Percentiles rank a stretch among this genome's conserved stretches.
These are phyloP conservation scores for Polytrichum formosum DNA, from an alignment of 225 moss, liverwort and hornwort genomes.

Conservation along the genomic window DNA sequence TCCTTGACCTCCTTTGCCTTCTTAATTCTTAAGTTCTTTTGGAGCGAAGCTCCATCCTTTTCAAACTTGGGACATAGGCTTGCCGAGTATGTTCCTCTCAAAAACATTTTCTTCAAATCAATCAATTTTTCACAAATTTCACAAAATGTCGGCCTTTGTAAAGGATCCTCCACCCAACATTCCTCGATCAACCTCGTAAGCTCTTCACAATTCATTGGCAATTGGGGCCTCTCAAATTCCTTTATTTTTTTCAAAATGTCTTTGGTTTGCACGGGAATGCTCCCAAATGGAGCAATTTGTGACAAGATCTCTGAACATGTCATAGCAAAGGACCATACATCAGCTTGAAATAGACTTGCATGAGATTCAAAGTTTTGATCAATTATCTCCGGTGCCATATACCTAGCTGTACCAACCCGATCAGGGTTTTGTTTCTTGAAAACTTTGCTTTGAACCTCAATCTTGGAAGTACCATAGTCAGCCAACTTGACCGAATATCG, in stretches of 20 bases:
- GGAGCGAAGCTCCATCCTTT: not conserved
- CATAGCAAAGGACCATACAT: not conserved
- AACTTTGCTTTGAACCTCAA: not conserved
- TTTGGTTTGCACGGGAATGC: too few species aligned
- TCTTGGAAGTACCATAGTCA: not conserved
- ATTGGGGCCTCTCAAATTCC: not conserved
- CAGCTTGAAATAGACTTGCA: not conserved
- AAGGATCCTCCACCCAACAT: conserved; percentile 2
- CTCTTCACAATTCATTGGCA: conserved; percentile 7
- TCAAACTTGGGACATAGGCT: not conserved
- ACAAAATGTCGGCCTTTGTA: conserved; percentile 4
- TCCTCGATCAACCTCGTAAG: conserved; percentile 2
- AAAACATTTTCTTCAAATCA: not conserved
- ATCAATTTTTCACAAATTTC: conserved; percentile 7
- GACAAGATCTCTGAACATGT: not conserved
- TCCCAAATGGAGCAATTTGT: too few species aligned
- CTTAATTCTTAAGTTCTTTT: not conserved
- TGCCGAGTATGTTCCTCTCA: not conserved
- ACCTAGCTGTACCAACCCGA: not conserved
- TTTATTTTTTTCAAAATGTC: too few species aligned
- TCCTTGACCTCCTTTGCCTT: not conserved
- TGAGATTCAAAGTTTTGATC: not conserved
- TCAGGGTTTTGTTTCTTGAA: not conserved
- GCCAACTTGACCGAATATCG: not conserved
- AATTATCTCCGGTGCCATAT: conserved; percentile 3